Evolutionary conservation across 1,284 basidiomycete species (phyloP).

Genomic region (Bondarzewia mesenterica): DNA sequence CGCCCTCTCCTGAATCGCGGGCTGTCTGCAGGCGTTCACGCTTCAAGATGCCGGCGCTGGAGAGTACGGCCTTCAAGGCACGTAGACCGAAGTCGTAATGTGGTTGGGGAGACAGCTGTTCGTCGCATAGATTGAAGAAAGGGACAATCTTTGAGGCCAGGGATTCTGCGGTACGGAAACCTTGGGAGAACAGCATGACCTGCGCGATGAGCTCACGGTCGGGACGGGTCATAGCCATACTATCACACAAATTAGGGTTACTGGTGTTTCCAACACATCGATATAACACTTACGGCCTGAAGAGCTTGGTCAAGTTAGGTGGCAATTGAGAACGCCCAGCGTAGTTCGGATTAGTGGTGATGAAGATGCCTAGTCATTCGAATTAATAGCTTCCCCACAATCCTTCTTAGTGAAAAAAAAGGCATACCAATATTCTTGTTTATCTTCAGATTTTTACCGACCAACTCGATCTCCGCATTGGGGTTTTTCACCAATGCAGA

Average conservation of each 20-base stretch:
- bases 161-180: slow-evolving; percentile 94
- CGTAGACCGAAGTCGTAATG: slow-evolving; percentile 99
- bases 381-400: slow-evolving; percentile 12
- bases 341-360: slow-evolving; percentile 97
- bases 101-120: slow-evolving; percentile 94
- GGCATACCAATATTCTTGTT: slow-evolving; percentile 83
- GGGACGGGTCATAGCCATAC: slow-evolving; percentile 98
- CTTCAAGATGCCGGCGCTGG: slow-evolving; percentile 96
- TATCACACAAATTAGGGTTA: slow-evolving; percentile 21
- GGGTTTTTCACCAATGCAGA: slow-evolving; percentile 75
- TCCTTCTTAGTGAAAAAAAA: background rate
- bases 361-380: slow-evolving; percentile 70
- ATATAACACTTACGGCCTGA: slow-evolving; percentile 65
- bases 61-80: slow-evolving; percentile 93
- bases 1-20: slow-evolving; percentile 34
- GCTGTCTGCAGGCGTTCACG: slow-evolving; percentile 71
- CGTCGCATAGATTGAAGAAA: slow-evolving; percentile 97
- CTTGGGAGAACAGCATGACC: slow-evolving; percentile 99
- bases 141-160: slow-evolving; percentile 97
- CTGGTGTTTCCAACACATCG: background rate
- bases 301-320: slow-evolving; percentile 93
- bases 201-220: slow-evolving; percentile 98
- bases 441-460: slow-evolving; percentile 89
- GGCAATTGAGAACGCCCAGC: slow-evolving; percentile 96
- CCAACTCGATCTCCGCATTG: slow-evolving; percentile 88